Base-by-base conservation (phyloP, 2,329 filamentous ascomycete genomes). In the Hypoxylon rubiginosum region DNA sequence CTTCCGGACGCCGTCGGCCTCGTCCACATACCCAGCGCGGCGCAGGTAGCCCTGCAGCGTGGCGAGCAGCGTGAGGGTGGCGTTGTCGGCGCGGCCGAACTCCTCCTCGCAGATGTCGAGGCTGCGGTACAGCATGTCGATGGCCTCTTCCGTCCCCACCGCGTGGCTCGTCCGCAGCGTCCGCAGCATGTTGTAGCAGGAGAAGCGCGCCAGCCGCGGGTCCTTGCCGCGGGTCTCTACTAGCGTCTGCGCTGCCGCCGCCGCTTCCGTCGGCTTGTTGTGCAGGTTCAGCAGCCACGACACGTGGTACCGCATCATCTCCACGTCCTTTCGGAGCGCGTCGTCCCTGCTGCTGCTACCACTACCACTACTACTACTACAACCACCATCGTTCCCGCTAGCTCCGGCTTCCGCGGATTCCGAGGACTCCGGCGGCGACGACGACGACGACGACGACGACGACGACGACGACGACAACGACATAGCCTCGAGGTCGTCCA, bases 131-230 rank as follows among this genome's bases (percentile, higher is more conserved):
- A 68, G 24, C 13, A 68, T 48, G 24, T n/a, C 53, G 58, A 69
- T 41, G 13, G 66, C 68, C 43, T 69, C 64, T n/a, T 53, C 58
- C 11, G 39, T 9, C 50, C 53, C 43, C 1, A 65, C 58, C 19
- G 48, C 56, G 54, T 48, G n/a, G 61, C 60, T 65, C 2, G 58
- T 55, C 21, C 39, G 61, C 7, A 69, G 58, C 32, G 67, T 67
- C 3, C 60, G 64, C 24, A 69, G 43, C 67, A 69, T 67, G 52
- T 64, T 69, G 19, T 69, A 69, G 57, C 60, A 64, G 32, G 60
- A 51, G 55, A 69, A 69, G 32, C 67, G 67, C 24, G 61, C 51
- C 13, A 68, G n/a, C 11, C 66, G 66, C 15, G 58, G 53, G 57
- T 70, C 66, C 17, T 8, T 15, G 11, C 43, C 52, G 11, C 39